A percentile compares a stretch with the other conserved stretches of the same genome.
Conservation (phyloP, 371 early-diverging fungal species). For the Rhizopus delemar region DNA sequence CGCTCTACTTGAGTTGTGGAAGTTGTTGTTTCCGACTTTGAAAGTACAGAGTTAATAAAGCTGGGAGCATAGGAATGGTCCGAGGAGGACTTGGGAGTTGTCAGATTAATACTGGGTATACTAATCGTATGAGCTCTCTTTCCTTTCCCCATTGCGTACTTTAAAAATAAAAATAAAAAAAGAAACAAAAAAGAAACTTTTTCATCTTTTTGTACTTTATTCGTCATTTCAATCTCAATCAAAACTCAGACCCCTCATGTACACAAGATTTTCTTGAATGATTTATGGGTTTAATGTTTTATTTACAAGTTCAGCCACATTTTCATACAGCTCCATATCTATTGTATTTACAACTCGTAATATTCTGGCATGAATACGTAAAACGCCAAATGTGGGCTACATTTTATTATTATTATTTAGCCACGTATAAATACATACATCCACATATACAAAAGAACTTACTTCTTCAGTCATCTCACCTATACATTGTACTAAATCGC, state of each 20-base stretch:
- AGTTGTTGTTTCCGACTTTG: constrained; percentile 19
- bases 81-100: constrained; percentile 27
- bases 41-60: constrained; percentile 18
- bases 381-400: constrained; percentile 3
- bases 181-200: constrained; percentile 4
- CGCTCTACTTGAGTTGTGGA: constrained; percentile 14
- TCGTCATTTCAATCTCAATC: not conserved
- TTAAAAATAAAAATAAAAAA: constrained; percentile 12
- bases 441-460: not conserved
- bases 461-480: constrained; percentile 16
- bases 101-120: constrained; percentile 32
- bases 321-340: constrained; percentile 23
- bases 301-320: constrained; percentile 13
- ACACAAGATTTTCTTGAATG: not conserved
- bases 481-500: constrained; percentile 21
- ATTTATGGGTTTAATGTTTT: not conserved
- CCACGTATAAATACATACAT: no score
- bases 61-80: constrained; percentile 27
- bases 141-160: constrained; percentile 35
- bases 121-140: constrained; percentile 36
- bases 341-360: constrained; percentile 13
- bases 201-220: not conserved
- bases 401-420: not conserved
- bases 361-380: constrained; percentile 17
- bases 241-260: not conserved